Conservation (phyloP, 2,329 filamentous ascomycete species). For the Pseudogymnoascus sp. region DNA sequence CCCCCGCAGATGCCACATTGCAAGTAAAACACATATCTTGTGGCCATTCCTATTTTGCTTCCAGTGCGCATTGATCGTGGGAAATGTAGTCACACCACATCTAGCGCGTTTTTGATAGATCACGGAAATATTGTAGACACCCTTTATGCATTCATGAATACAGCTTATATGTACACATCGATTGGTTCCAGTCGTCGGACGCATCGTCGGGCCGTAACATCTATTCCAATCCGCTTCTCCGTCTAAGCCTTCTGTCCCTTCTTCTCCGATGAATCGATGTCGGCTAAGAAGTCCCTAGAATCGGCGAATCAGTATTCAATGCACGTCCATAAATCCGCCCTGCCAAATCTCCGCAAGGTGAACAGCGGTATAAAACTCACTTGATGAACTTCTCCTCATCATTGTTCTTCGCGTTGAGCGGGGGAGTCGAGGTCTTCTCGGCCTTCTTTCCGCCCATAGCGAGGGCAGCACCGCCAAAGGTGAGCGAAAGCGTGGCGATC, state of each 20-base stretch:
- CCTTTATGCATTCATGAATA: slow-evolving; percentile 9
- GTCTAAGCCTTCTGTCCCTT: slow-evolving; percentile 9
- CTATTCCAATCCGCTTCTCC: neutral
- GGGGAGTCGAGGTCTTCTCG: neutral
- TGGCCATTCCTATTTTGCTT: neutral
- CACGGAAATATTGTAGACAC: neutral
- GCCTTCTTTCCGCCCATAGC: slow-evolving; percentile 10
- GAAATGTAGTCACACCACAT: slow-evolving; percentile 1
- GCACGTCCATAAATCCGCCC: neutral
- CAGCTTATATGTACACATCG: slow-evolving; percentile 10
- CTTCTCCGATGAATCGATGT: slow-evolving; percentile 10
- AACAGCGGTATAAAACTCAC: neutral
- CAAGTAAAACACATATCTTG: neutral
- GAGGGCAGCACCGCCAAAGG: slow-evolving; percentile 9
- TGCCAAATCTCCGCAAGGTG: neutral
- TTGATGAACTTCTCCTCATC: slow-evolving; percentile 14
- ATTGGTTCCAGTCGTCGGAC: slow-evolving; percentile 5
- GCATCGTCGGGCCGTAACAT: slow-evolving; percentile 8
- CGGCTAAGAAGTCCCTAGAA: slow-evolving; percentile 10
- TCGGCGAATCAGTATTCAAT: neutral
- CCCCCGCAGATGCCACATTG: neutral
- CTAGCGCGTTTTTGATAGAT: neutral
- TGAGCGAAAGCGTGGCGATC: slow-evolving; percentile 6
- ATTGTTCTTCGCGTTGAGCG: slow-evolving; percentile 9
- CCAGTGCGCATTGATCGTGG: neutral